Percentiles rank a stretch among this genome's conserved stretches.
phyloP scores from a whole-genome alignment of 2,329 filamentous ascomycete genomes.

The Aureobasidium sp. region DNA sequence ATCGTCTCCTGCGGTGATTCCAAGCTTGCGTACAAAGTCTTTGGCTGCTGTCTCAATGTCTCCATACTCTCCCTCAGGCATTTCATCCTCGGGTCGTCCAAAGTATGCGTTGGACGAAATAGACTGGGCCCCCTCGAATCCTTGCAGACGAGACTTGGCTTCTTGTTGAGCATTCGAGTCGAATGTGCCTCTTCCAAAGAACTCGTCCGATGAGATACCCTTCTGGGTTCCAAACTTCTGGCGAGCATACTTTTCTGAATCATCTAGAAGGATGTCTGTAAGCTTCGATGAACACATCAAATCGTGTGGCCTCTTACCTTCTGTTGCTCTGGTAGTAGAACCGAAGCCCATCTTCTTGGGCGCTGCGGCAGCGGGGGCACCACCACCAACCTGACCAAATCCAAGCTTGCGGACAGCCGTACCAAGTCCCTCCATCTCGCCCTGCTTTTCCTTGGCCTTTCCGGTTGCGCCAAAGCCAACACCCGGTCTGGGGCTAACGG shows the following conservation, averaged over 20 bases:
- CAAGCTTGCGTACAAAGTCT: conserved; percentile 92
- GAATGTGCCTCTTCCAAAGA: conserved; percentile 84
- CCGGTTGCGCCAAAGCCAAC: conserved; percentile 54
- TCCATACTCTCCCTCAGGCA: conserved; percentile 62
- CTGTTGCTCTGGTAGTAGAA: conserved; percentile 54
- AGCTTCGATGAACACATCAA: background rate
- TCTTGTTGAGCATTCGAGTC: conserved; percentile 73
- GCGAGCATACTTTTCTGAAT: conserved; percentile 75
- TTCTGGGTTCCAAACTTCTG: conserved; percentile 88
- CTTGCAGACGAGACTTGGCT: conserved; percentile 77
- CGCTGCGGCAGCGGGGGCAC: conserved; percentile 42
- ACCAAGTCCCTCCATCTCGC: conserved; percentile 79
- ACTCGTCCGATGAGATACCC: conserved; percentile 95
- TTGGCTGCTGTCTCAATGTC: conserved; percentile 89
- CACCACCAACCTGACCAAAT: conserved; percentile 72
- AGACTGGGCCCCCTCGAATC: conserved; percentile 82
- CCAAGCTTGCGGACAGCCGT: conserved; percentile 81
- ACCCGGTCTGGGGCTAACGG: conserved; percentile 55
- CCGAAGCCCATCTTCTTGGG: conserved; percentile 78
- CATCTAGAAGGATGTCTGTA: conserved; percentile 35
- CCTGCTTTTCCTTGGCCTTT: conserved; percentile 46
- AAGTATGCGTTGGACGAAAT: conserved; percentile 99
- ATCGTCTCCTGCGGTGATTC: conserved; percentile 91
- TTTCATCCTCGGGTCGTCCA: conserved; percentile 68
- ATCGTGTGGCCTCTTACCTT: conserved; percentile 40